Conservation (phyloP, 1,139 yeast species). For the Pneumocystis wakefieldiae region DNA sequence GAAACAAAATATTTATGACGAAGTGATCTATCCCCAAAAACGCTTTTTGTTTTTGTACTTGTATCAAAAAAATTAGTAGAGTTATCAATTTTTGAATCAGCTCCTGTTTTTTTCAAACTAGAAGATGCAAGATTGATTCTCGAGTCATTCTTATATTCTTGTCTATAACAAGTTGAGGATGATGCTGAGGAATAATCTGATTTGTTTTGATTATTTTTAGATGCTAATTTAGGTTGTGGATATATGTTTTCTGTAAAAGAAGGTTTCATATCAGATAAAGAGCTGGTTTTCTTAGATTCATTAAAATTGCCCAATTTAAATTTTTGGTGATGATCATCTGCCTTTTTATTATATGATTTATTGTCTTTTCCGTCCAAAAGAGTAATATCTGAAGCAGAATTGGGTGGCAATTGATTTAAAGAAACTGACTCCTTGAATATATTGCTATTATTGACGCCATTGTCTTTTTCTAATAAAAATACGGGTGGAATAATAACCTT, state of each 20-base stretch:
- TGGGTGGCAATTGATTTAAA: not conserved
- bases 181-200: not conserved
- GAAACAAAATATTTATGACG: not conserved
- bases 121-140: not conserved
- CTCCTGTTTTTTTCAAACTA: not conserved
- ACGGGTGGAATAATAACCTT: not conserved
- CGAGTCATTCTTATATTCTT: not conserved
- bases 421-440: not conserved
- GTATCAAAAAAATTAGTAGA: not conserved
- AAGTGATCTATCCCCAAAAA: not conserved
- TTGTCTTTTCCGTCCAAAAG: not conserved
- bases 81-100: not conserved
- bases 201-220: not conserved
- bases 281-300: not conserved
- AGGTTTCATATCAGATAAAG: not conserved
- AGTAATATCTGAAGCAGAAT: not conserved
- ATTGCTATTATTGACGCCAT: not conserved
- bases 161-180: not conserved
- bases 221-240: not conserved
- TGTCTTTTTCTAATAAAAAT: not conserved
- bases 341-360: not conserved
- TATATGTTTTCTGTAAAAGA: not conserved
- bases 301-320: not conserved
- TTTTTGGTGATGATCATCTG: not conserved
- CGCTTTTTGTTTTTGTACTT: not conserved